phyloP scores from a whole-genome alignment of 257 asterid species.

The Nicotiana sylvestris region DNA sequence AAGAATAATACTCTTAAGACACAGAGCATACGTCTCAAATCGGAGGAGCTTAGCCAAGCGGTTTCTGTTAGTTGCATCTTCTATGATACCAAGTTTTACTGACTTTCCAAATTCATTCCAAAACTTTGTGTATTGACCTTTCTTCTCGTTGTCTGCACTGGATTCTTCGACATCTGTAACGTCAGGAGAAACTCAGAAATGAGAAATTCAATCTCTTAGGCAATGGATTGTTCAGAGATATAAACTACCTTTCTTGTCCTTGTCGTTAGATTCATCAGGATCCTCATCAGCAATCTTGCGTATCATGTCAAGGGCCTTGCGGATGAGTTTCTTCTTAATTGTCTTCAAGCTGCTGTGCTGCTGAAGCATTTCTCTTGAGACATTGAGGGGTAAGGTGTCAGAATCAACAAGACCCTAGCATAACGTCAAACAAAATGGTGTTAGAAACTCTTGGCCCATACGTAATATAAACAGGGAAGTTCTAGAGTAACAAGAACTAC shows the following conservation, averaged over 20 bases:
- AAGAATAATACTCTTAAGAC: no score
- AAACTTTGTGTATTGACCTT: slow-evolving; percentile 75
- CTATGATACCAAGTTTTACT: slow-evolving; percentile 84
- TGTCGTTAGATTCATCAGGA: slow-evolving; percentile 73
- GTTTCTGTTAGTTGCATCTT: slow-evolving; percentile 85
- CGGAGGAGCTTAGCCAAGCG: slow-evolving; percentile 89
- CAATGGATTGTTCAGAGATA: neutral
- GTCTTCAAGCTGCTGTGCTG: slow-evolving; percentile 95
- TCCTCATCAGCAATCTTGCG: slow-evolving; percentile 95
- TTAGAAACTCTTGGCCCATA: neutral
- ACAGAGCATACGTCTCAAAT: slow-evolving; percentile 62
- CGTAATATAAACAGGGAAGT: neutral
- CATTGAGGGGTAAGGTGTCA: slow-evolving; percentile 91
- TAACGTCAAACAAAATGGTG: neutral
- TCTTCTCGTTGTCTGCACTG: slow-evolving; percentile 64
- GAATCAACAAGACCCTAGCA: slow-evolving; percentile 97
- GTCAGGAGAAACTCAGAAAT: neutral
- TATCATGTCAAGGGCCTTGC: slow-evolving; percentile 98
- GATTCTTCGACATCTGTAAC: slow-evolving; percentile 73
- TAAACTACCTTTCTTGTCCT: slow-evolving; percentile 55
- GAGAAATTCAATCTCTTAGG: neutral
- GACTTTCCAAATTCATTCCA: slow-evolving; percentile 98
- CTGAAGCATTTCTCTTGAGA: slow-evolving; percentile 97
- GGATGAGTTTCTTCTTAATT: slow-evolving; percentile 89
- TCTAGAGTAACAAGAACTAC: slow-evolving; percentile 32